phyloP scores from a whole-genome alignment of 495 filamentous ascomycete genomes.

The Cercophora newfieldiana region DNA sequence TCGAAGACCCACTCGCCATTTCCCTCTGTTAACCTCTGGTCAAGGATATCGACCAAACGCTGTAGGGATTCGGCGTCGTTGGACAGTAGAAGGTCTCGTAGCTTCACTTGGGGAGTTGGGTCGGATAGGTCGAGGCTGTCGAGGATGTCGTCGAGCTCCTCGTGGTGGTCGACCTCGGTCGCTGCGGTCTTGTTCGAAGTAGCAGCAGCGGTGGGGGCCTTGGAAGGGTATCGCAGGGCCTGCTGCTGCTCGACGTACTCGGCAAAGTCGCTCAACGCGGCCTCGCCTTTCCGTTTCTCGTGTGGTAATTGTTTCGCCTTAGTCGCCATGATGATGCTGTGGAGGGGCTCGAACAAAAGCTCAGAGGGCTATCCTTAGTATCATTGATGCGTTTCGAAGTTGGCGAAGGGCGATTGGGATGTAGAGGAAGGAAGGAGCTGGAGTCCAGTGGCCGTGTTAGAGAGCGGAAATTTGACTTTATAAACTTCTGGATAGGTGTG shows the following conservation, averaged over 20 bases:
- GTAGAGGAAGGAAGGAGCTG: background rate
- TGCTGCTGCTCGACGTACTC: conserved; percentile 98
- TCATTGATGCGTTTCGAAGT: conserved; percentile 16
- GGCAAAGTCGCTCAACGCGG: conserved; percentile 92
- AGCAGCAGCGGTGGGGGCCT: conserved; percentile 26
- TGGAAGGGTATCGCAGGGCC: conserved; percentile 56
- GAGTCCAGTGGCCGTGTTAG: background rate
- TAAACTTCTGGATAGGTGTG: background rate
- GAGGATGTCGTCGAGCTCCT: conserved; percentile 86
- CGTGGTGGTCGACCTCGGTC: conserved; percentile 62
- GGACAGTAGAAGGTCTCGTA: conserved; percentile 78
- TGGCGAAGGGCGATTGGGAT: background rate
- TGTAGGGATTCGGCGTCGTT: conserved; percentile 57
- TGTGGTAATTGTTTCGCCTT: conserved; percentile 62
- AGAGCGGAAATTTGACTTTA: background rate
- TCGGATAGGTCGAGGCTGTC: conserved; percentile 84
- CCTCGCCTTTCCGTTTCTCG: conserved; percentile 83
- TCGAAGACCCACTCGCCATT: conserved; percentile 92
- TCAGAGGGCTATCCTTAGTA: conserved; percentile 19
- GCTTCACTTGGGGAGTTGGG: conserved; percentile 60
- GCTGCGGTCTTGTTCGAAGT: conserved; percentile 31
- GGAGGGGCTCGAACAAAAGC: background rate
- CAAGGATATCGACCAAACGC: conserved; percentile 62
- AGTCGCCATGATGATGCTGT: conserved; percentile 55
- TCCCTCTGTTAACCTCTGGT: conserved; percentile 74